A percentile compares a stretch with the other conserved stretches of the same genome.
phyloP scores from a whole-genome alignment of 306 rosid genomes.

The Elaeagnus macrophylla region DNA sequence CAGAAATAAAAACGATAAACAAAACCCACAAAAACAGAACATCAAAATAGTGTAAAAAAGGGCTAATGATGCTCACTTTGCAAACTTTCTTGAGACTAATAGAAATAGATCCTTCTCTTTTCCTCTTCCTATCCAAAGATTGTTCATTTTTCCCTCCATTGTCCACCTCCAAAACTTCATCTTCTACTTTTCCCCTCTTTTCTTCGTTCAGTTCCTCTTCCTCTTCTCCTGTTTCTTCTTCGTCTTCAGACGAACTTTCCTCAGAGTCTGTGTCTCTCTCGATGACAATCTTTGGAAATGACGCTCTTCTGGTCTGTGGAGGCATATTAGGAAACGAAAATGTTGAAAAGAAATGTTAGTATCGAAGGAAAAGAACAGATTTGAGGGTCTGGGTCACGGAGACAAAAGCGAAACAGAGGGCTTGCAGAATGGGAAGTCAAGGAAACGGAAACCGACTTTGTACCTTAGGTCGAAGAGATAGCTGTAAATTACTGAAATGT shows the following conservation, averaged over 20 bases:
- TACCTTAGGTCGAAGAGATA: not conserved
- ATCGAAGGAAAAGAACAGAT: not conserved
- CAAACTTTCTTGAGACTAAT: slow-evolving; percentile 72
- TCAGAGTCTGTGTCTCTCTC: slow-evolving; percentile 72
- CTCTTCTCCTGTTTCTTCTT: slow-evolving; percentile 24
- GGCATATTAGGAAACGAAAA: slow-evolving; percentile 34
- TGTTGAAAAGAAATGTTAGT: slow-evolving; percentile 1
- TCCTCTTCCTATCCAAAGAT: slow-evolving; percentile 28
- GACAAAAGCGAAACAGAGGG: not conserved
- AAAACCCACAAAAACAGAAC: not conserved
- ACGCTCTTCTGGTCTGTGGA: slow-evolving; percentile 45
- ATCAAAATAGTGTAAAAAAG: not conserved
- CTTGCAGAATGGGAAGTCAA: not conserved
- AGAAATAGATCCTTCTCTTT: slow-evolving; percentile 58
- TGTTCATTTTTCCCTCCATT: slow-evolving; percentile 28
- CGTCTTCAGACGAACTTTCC: slow-evolving; percentile 64
- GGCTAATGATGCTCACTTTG: slow-evolving; percentile 35
- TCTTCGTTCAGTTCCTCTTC: slow-evolving; percentile 18
- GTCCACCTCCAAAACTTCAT: slow-evolving; percentile 17
- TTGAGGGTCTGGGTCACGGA: not conserved
- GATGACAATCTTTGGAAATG: slow-evolving; percentile 57
- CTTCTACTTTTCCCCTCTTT: slow-evolving; percentile 18
- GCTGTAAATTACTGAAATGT: not conserved
- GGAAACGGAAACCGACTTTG: slow-evolving; percentile 1
- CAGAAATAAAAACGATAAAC: slow-evolving; percentile 4